Base-by-base conservation (phyloP, 257 asterid genomes). In the Gentiana macrophylla region DNA sequence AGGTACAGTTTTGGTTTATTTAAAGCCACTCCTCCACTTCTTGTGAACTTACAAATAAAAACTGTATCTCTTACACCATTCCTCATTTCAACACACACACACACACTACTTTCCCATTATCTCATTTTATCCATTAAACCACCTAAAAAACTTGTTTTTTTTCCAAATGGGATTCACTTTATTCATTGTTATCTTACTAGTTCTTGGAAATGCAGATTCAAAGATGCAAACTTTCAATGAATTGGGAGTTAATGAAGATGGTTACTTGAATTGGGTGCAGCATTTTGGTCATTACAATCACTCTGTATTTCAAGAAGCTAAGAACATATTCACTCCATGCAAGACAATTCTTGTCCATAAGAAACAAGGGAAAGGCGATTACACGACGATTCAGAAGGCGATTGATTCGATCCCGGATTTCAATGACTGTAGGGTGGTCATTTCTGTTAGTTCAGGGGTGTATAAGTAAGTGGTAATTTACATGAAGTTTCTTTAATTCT, bases 371-470 rank as follows among this genome's bases (percentile, higher is more conserved):
- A 32, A 58, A 0, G 94, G 94, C 55, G 86, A 81, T 52, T 89
- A 73, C 59, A 76, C 79, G 6, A 67, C 88, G 0, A 52, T 89
- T 33, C 83, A 77, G 13, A 52, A 68, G 62, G 97, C 95, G 57
- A 75, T 89, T 5, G 49, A 65, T 43, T 83, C 95, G 11, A 77
- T 84, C 72, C 94, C 97, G 13, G 71, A 75, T 12, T 59, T 70
- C 70, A 86, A 89, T 71, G 79, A 79, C 0, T 89, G 97, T 45
- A 70, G 97, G 36, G 95, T 80, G 32, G 74, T 86, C 77, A 77
- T 89, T 59, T 77, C 82, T 5, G 80, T 89, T 77, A 61, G 70
- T 68, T 81, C 83, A 3, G 97, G 94, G 33, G 82, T 70, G 60
- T 89, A 80, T 78, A 81, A 78, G 97, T 86, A 76, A 50, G 44